Base-by-base conservation (phyloP, 2,329 filamentous ascomycete genomes). In the Arthrobotrys sinensis region DNA sequence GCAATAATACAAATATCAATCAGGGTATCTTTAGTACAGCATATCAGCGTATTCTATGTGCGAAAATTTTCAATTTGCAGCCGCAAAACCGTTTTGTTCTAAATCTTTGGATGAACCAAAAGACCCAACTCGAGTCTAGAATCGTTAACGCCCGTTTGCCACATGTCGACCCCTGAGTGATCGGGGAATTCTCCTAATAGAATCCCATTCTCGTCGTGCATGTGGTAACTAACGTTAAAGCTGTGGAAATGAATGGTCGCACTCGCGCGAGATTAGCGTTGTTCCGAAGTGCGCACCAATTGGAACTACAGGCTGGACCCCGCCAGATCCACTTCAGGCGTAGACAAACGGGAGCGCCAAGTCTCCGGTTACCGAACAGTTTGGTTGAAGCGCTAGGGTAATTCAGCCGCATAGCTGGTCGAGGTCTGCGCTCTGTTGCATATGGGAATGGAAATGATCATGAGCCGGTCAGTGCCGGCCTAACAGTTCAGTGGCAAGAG, bases 231-330 rank as follows among this genome's bases (percentile, higher is more conserved):
- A n/a, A n/a, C n/a, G n/a, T n/a, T n/a, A n/a, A 3, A 45, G 14
- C 8, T 36, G 32, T 43, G 36, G 55, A 60, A 60, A 60, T 60
- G 55, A 60, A 43, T 2, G 5, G 12, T 52, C 16, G 52, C 32
- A 57, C 55, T 60, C 36, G 55, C 19, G 55, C 55, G 19, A 43
- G 1, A 10, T 60, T 60, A 60, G 55, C 55, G 34, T 60, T 28
- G 55, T 60, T 60, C 55, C 55, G 55, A 60, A 60, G 55, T 43
- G 55, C 55, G 55, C 55, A 24, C 55, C 55, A 60, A 60, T 60
- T 11, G 28, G 16, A n/a, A 5, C 10, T 19, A 11, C 19, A 43
- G 16, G 12, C 10, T 2, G 11, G 36, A 7, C 12, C 12, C n/a
- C 2, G 8, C 8, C 3, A 2, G 40, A 6, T 19, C 55, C 55